phyloP scores from a whole-genome alignment of 129 eudicot species.

The sunflower (Helianthus annuus) region HanXRQr2.0-SUNRISE NC_035446.2:35546031-35546530 shows the following conservation, averaged over 20 bases:
- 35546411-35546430: not conserved
- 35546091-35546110: constrained; percentile 69
- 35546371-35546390: too few relatives aligned
- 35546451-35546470: not conserved
- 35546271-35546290: too few relatives aligned
- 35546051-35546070: constrained; percentile 66
- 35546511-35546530: not conserved
- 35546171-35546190: not conserved
- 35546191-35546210: too few relatives aligned
- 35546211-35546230: too few relatives aligned
- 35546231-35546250: too few relatives aligned
- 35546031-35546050: constrained; percentile 44
- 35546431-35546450: not conserved
- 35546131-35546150: constrained; percentile 59
- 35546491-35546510: not conserved
- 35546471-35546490: not conserved
- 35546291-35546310: not conserved
- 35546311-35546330: not conserved
- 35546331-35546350: not conserved
- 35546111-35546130: constrained; percentile 68
- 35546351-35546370: not conserved
- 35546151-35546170: not conserved
- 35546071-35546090: constrained; percentile 58
- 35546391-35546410: not conserved
- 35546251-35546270: too few relatives aligned